Evolutionary conservation across 495 filamentous ascomycete species (phyloP), one percentile per base, ranked within the genome.

Genomic region (Aspergillus conjunctus): DNA sequence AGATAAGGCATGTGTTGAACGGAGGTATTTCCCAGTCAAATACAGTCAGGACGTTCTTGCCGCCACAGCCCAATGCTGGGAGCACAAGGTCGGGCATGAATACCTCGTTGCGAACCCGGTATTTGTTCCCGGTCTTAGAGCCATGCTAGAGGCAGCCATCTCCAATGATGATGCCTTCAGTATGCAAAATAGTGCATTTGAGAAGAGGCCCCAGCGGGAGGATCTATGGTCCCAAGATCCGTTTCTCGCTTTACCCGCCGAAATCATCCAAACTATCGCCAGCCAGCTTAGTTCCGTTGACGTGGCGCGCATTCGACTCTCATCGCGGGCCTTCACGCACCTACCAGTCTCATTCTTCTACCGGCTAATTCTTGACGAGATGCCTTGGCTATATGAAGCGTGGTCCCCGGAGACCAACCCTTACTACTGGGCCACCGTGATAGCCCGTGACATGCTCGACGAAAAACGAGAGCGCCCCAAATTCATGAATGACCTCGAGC

Each of bases 331-430:
- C 6, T 73, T 70, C 33, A 51, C 49, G 1, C 46, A 70, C 18
- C 58, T 75, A 5, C 73, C 73, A 8, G 63, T 63, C 2, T 33
- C 18, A 21, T 37, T 75, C 3, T 75, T 68, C 59, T 58, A 60
- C 14, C 48, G 45, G 26, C 63, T 73, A 4, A 31, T 72, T 20
- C 56, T 59, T 12, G 48, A 61, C 37, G 71, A 75, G 39, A 71
- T 72, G 68, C 71, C 71, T 3, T 75, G 63, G 64, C 48, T 74
- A 9, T 76, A 63, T 60, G 73, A 76, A 63, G 67, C 66, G 1
- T 67, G 60, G 55, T 50, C 46, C 18, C 18, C 18, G 2, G 46
- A 50, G 3, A 20, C 46, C 18, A 12, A 20, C 5, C 46, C 46
- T 6, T 50, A 50, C 18, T 50, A 50, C 18, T 50, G 46, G 46